Evolutionary conservation across 768 basidiomycete genomes (phyloP).

Genomic region (Solioccasus polychromus): DNA sequence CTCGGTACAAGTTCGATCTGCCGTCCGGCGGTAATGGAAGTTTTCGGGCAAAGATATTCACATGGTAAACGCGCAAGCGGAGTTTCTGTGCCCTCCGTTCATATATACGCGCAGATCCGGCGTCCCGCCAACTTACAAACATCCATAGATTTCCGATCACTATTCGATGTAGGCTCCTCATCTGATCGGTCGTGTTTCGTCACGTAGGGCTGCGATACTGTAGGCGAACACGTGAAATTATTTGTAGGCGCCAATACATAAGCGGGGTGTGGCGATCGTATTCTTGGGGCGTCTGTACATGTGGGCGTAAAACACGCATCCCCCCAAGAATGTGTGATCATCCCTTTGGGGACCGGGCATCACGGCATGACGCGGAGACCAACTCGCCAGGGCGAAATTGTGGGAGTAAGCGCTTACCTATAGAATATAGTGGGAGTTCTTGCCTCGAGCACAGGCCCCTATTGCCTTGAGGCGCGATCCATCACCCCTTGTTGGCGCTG

Average conservation of each 20-base stretch:
- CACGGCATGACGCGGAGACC: constrained; percentile 13
- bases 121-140: too few species aligned
- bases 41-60: not conserved
- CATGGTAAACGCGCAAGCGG: too few species aligned
- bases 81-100: constrained; percentile 1
- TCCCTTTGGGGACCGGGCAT: too few species aligned
- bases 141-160: not conserved
- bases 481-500: not conserved
- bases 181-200: not conserved
- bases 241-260: not conserved
- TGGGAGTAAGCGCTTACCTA: constrained; percentile 3
- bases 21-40: constrained; percentile 12
- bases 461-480: not conserved
- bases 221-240: not conserved
- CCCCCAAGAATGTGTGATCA: too few species aligned
- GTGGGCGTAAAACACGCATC: constrained; percentile 1
- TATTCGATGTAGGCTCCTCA: not conserved
- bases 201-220: not conserved
- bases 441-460: not conserved
- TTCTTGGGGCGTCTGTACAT: too few species aligned
- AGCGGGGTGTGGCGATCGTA: not conserved
- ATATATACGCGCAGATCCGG: too few species aligned
- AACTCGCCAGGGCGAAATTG: too few species aligned
- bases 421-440: not conserved
- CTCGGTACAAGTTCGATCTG: too few species aligned